Base-by-base conservation (phyloP, 1,284 basidiomycete species). In the Cystobasidium sp. region DNA sequence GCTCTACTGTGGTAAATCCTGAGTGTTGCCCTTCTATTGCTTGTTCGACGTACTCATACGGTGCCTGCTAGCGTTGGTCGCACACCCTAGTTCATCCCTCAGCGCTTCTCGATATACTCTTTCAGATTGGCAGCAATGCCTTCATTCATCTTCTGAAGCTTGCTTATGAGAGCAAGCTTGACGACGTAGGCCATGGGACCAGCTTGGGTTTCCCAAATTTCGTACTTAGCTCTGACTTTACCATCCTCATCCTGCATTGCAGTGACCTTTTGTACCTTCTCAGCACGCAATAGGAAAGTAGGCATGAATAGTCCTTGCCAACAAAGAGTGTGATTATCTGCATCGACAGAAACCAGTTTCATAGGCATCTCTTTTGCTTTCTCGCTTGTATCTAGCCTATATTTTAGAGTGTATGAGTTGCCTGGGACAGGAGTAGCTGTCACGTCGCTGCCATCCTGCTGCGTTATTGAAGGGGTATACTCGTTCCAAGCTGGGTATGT, bases 171-270 rank as follows among this genome's bases (percentile, higher is more conserved):
- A n/a, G 51, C 47, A 31, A 49, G 47, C 31, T 59, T 65, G 37
- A 73, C 70, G 24, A 66, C 43, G 46, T 66, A 46, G 8, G 70
- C 70, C 47, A 66, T 39, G 20, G 62, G 61, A 8, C 70, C 70
- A 31, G 70, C 52, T 39, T 73, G 70, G 12, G 70, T 73, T 43
- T 73, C 70, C 62, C 62, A 73, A 5, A 73, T 56, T 43, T 73
- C 70, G 43, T 65, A 73, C 43, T 47, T 65, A 4, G 56, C 43
- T 10, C n/a, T 56, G 18, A 12, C 41, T 58, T 56, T 14, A 1
- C 51, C 59, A 22, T 39, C 47, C 18, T 20, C 24, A 2, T 22
- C n/a, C 20, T 20, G 51, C 4, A 58, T 47, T 12, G 4, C n/a
- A 18, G 70, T 47, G 8, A 73, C 63, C 44, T 66, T 53, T 52